Base-by-base conservation (phyloP, 306 rosid species). In the Castanea mollissima region DNA sequence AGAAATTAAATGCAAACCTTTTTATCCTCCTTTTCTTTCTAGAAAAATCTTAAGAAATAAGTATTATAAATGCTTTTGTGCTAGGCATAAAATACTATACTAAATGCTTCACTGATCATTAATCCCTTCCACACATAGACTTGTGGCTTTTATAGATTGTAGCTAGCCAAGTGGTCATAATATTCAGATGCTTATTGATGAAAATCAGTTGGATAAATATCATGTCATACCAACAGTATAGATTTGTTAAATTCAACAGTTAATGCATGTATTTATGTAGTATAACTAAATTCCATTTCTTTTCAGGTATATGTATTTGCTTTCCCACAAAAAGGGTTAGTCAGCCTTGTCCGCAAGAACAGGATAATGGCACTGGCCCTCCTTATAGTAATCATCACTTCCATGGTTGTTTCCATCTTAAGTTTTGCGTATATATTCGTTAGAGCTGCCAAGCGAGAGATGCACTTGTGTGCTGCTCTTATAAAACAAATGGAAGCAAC, bases 401-500 rank as follows among this genome's bases (percentile, higher is more conserved):
- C 71, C 19, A 57, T 75, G 56, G 55, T 84, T 2, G 34, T 88
- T 49, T 80, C 87, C 25, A 15, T 87, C 6, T 29, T 82, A 16
- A 71, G 86, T 69, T 85, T 86, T 65, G 35, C 77, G 60, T 75
- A 60, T 55, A 34, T 77, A 74, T 79, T 74, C 31, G 57, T 31
- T 2, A 85, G 73, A 82, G 81, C 76, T 23, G 44, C 80, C n/a
- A 84, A 71, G 64, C 16, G 86, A 83, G 94, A 92, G 84, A 89
- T 87, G 92, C 81, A 80, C 60, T 80, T 91, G 79, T 80, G 91
- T 56, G 84, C 90, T 1, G 76, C 89, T 19, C 91, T 91, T 44
- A 88, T 91, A 58, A 88, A 87, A 78, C 94, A 94, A 65, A 84
- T 76, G 89, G 93, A 91, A 80, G 88, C 92, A 32, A 94, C 93